Percentiles rank a stretch among this genome's conserved stretches.
phyloP scores from a whole-genome alignment of 2,329 filamentous ascomycete species.

The Clonostachys rosea region DNA sequence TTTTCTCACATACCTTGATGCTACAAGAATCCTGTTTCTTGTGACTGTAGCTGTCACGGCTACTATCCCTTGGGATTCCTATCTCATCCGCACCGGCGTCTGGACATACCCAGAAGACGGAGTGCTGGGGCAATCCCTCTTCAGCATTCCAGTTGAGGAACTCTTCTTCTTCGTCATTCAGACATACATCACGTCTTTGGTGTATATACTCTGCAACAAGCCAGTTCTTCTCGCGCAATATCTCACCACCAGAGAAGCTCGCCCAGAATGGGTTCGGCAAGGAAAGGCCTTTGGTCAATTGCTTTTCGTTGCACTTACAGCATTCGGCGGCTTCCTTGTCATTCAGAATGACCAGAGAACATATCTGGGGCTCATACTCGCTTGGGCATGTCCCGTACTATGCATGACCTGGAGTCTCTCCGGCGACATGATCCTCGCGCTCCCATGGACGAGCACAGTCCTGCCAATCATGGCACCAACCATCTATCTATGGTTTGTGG shows the following conservation, averaged over 20 bases:
- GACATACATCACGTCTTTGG: conserved; percentile 65
- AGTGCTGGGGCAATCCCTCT: conserved; percentile 57
- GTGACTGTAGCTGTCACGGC: conserved; percentile 59
- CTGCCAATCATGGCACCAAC: conserved; percentile 61
- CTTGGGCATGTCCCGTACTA: conserved; percentile 64
- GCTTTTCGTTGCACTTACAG: conserved; percentile 34
- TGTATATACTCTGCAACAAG: conserved; percentile 66
- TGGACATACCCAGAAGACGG: conserved; percentile 68
- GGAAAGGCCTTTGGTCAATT: conserved; percentile 43
- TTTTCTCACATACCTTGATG: conserved; percentile 55
- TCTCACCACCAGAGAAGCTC: conserved; percentile 22
- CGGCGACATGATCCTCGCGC: conserved; percentile 56
- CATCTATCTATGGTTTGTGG: conserved; percentile 67
- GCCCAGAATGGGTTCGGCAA: conserved; percentile 11
- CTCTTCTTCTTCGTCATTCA: conserved; percentile 76
- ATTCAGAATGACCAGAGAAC: conserved; percentile 44
- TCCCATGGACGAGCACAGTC: conserved; percentile 53
- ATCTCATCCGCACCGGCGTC: conserved; percentile 61
- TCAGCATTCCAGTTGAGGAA: conserved; percentile 66
- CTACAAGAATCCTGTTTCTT: conserved; percentile 58
- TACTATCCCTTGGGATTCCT: conserved; percentile 74
- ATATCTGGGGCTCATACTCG: conserved; percentile 66
- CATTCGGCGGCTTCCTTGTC: conserved; percentile 38
- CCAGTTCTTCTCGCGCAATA: conserved; percentile 47
- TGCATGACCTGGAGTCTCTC: conserved; percentile 60